A percentile compares a stretch with the other conserved stretches of the same genome.
These are phyloP conservation scores for Mycena epipterygia DNA, from an alignment of 768 basidiomycete genomes.

Conservation along the genomic window DNA sequence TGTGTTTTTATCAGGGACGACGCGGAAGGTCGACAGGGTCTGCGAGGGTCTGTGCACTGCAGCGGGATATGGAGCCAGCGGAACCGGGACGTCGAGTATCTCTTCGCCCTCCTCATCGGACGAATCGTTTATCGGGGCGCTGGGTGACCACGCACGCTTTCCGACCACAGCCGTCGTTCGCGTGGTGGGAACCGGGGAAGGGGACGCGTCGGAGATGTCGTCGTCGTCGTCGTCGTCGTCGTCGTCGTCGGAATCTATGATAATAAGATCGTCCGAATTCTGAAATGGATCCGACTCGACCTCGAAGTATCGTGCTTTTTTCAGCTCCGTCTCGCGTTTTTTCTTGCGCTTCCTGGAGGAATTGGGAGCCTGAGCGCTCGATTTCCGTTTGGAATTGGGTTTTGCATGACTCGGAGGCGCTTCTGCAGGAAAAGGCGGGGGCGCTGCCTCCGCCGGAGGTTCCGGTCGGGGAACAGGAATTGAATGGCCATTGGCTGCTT, in stretches of 20 bases:
- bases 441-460: conserved; percentile 32
- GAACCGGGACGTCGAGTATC: conserved; percentile 35
- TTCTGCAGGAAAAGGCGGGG: conserved; percentile 27
- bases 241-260: conserved; percentile 54
- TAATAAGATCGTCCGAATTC: conserved; percentile 53
- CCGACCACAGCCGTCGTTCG: conserved; percentile 33
- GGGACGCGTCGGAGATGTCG: conserved; percentile 42
- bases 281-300: conserved; percentile 47
- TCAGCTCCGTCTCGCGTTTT: conserved; percentile 45
- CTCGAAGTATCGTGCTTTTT: conserved; percentile 52
- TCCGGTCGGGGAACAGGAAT: conserved; percentile 24
- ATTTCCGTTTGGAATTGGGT: conserved; percentile 61
- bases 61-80: conserved; percentile 33
- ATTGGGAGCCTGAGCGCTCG: conserved; percentile 41
- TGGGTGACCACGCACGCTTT: conserved; percentile 72
- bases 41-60: conserved; percentile 29
- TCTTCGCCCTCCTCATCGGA: conserved; percentile 59
- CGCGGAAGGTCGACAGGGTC: conserved; percentile 64
- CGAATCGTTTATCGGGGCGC: conserved; percentile 61
- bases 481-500: conserved; percentile 43
- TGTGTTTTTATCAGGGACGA: conserved; percentile 58
- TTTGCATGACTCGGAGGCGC: conserved; percentile 35
- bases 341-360: conserved; percentile 43
- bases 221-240: conserved; percentile 54
- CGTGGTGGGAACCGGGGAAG: conserved; percentile 23